Evolutionary conservation across 139 green algal species (phyloP), one percentile per base, ranked within the genome.

Genomic region (Spirogloea muscicola): DNA sequence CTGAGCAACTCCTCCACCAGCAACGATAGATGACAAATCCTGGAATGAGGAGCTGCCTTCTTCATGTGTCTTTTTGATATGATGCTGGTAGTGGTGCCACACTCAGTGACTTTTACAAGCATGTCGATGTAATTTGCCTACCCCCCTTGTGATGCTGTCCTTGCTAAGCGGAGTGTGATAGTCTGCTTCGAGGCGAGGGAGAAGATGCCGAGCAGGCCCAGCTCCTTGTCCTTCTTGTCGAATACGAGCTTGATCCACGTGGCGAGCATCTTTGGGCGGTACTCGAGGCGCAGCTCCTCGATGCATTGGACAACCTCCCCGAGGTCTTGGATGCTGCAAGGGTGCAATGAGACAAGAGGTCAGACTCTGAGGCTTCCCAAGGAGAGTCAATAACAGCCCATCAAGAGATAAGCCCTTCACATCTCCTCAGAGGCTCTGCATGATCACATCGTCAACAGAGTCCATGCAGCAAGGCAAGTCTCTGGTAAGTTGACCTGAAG

Each of bases 301-400:
- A 74, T 27, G 38, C 42, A 68, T 46, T 42, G 33, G 6, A 13
- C 58, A 9, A 63, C 65, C n/a, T 74, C 65, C 65, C 66, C 66
- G n/a, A 74, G n/a, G 21, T 74, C 65, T 13, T 33, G 65, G 1
- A 70, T 33, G 13, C 65, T 74, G 44, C 10, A 69, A 68, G 16
- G 0, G 2, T 3, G 29, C 2, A 46, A 37, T 5, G 25, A 16
- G 34, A n/a, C n/a, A n/a, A n/a, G n/a, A n/a, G n/a, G n/a, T 29
- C 4, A 21, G 21, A 16, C 33, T 16, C 21, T 44, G 31, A 66
- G 10, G 3, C n/a, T n/a, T n/a, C n/a, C n/a, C n/a, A n/a, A n/a
- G n/a, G n/a, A n/a, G n/a, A n/a, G n/a, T n/a, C n/a, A n/a, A n/a
- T n/a, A n/a, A n/a, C n/a, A n/a, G n/a, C n/a, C n/a, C n/a, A n/a